Percentiles rank a stretch among this genome's conserved stretches.
These are phyloP conservation scores for Hyaloperonospora arabidopsidis DNA, from an alignment of 352 stramenopile species.

Conservation along the genomic window DNA sequence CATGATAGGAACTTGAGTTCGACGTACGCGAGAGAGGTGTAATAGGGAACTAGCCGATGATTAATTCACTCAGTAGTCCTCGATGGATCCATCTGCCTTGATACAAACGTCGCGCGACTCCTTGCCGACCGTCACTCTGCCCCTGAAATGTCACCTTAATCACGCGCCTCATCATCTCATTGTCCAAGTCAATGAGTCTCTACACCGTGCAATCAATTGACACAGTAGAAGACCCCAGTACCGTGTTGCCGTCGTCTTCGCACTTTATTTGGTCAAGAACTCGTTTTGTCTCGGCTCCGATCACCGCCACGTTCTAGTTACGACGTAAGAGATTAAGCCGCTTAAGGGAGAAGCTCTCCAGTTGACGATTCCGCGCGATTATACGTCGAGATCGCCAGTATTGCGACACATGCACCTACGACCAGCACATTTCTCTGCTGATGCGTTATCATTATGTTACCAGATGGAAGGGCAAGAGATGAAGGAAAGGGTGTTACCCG, in stretches of 20 bases:
- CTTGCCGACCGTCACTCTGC: slow-evolving; percentile 65
- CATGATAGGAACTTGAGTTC: no score
- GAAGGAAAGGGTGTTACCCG: no score
- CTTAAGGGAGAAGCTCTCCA: slow-evolving; percentile 37
- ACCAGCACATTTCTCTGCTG: slow-evolving; percentile 59
- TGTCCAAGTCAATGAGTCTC: slow-evolving; percentile 74
- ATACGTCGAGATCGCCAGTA: slow-evolving; percentile 42
- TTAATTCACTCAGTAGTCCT: slow-evolving; percentile 48
- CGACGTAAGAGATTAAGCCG: slow-evolving; percentile 59
- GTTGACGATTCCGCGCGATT: slow-evolving; percentile 41
- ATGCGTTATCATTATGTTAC: no score
- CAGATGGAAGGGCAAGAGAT: no score
- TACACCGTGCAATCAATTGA: slow-evolving; percentile 71
- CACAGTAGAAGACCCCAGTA: slow-evolving; percentile 27
- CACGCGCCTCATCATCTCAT: slow-evolving; percentile 76
- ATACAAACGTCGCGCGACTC: slow-evolving; percentile 71
- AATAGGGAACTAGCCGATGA: no score
- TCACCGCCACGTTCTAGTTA: slow-evolving; percentile 61
- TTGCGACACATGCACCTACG: slow-evolving; percentile 36
- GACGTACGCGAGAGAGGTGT: no score
- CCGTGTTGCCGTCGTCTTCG: slow-evolving; percentile 63
- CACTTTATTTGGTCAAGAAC: slow-evolving; percentile 62
- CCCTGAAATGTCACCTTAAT: slow-evolving; percentile 82
- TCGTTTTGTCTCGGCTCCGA: slow-evolving; percentile 52
- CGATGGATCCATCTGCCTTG: slow-evolving; percentile 69